Percentiles rank a stretch among this genome's conserved stretches.
phyloP scores from a whole-genome alignment of 371 early-diverging fungal species.

The Blakeslea trispora region DNA sequence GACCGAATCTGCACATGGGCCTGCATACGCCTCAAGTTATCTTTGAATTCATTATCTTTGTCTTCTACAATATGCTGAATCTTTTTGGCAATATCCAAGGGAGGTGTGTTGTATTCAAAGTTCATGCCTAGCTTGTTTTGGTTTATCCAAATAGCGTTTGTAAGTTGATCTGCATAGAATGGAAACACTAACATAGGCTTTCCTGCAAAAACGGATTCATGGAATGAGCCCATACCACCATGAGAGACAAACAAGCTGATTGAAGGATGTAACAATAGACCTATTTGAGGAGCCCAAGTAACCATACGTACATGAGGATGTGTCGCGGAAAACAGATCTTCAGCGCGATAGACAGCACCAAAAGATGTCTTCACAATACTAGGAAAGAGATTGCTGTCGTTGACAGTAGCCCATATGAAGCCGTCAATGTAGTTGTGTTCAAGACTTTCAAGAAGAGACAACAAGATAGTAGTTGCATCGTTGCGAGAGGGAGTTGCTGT shows the following conservation, averaged over 20 bases:
- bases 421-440: slow-evolving; percentile 29
- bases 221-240: slow-evolving; percentile 39
- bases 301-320: slow-evolving; percentile 7
- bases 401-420: slow-evolving; percentile 34
- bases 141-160: slow-evolving; percentile 14
- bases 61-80: not conserved
- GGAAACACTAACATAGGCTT: slow-evolving; percentile 37
- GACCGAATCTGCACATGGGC: slow-evolving; percentile 25
- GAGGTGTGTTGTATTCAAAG: not conserved
- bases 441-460: slow-evolving; percentile 21
- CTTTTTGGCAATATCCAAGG: not conserved
- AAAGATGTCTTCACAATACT: slow-evolving; percentile 1
- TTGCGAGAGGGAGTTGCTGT: slow-evolving; percentile 8
- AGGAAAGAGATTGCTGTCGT: slow-evolving; percentile 10
- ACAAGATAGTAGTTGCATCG: slow-evolving; percentile 23
- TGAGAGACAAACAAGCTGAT: slow-evolving; percentile 38
- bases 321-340: not conserved
- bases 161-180: slow-evolving; percentile 45
- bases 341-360: slow-evolving; percentile 5
- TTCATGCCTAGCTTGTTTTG: not conserved
- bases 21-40: slow-evolving; percentile 15
- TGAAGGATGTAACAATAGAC: slow-evolving; percentile 39
- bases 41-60: slow-evolving; percentile 2
- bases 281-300: slow-evolving; percentile 44
- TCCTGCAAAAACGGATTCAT: slow-evolving; percentile 38